phyloP scores from a whole-genome alignment of 2,329 filamentous ascomycete genomes.

The Diaporthe capsici region DNA sequence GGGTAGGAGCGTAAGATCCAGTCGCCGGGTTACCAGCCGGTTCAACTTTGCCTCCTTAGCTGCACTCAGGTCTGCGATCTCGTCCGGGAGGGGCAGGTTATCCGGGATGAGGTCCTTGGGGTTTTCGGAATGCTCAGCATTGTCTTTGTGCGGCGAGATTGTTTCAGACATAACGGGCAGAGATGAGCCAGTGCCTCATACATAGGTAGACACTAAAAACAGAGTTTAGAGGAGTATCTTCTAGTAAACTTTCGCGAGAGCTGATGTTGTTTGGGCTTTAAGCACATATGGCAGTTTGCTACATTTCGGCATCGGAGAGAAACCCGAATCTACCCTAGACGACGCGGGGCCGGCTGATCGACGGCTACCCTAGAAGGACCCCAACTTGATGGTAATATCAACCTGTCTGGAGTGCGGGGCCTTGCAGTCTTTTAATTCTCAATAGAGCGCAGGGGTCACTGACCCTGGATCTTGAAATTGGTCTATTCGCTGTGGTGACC shows the following conservation, averaged over 20 bases:
- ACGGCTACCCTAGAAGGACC: background rate
- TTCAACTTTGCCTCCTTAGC: background rate
- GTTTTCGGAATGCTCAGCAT: background rate
- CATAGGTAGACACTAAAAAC: background rate
- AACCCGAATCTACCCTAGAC: constrained; percentile 1
- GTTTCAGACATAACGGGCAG: background rate
- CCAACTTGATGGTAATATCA: background rate
- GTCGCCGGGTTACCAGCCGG: background rate
- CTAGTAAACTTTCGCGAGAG: background rate
- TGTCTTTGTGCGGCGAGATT: background rate
- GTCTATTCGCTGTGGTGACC: background rate
- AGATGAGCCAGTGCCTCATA: no score
- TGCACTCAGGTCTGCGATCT: background rate
- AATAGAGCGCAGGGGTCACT: background rate
- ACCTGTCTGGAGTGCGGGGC: background rate
- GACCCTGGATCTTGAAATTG: background rate
- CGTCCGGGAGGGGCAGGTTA: constrained; percentile 10
- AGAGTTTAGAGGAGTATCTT: background rate
- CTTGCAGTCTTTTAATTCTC: background rate
- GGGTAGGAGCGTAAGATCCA: background rate
- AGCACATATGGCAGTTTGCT: background rate
- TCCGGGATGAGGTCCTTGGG: constrained; percentile 2
- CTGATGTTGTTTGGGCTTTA: background rate
- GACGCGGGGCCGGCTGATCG: background rate
- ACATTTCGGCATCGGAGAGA: background rate